These are phyloP conservation scores for Solanum sejunctum DNA, from an alignment of 257 asterid species.

Conservation along the genomic window DNA sequence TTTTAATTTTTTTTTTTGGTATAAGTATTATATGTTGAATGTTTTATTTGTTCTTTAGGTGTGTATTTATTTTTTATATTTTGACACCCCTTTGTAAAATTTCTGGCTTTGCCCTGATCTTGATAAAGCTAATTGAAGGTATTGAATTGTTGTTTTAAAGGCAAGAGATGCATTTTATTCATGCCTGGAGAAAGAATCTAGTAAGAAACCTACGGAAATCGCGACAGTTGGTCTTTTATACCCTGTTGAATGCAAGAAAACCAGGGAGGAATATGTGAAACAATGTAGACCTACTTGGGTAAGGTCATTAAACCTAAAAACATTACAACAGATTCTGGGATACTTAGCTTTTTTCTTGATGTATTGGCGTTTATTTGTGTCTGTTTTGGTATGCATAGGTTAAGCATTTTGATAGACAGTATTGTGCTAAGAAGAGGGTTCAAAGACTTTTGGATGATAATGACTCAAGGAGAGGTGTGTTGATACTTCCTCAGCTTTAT, in stretches of 20 bases:
- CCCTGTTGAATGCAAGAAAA: constrained; percentile 78
- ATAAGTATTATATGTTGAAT: too few species aligned
- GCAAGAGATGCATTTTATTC: constrained; percentile 91
- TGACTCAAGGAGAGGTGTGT: constrained; percentile 85
- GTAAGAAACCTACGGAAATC: constrained; percentile 73
- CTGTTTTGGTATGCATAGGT: constrained; percentile 29
- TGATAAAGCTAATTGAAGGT: neutral
- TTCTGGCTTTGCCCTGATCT: neutral
- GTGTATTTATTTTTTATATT: neutral
- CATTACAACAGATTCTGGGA: neutral
- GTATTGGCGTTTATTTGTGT: neutral
- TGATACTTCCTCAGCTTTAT: constrained; percentile 54
- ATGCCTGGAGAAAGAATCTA: constrained; percentile 58
- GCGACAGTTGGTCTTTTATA: constrained; percentile 83
- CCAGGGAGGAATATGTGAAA: constrained; percentile 49
- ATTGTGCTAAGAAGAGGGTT: constrained; percentile 78
- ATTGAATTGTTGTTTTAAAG: constrained; percentile 10
- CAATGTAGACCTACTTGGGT: constrained; percentile 93
- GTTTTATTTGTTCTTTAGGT: too few species aligned
- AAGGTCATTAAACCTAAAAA: constrained; percentile 2
- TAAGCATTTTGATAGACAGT: constrained; percentile 93
- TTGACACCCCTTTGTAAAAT: neutral
- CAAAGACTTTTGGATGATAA: constrained; percentile 89
- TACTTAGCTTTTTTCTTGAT: neutral
- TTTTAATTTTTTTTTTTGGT: too few species aligned